These are phyloP conservation scores for Aspergillus saccharolyticus DNA, from an alignment of 495 filamentous ascomycete species.

Conservation along the genomic window DNA sequence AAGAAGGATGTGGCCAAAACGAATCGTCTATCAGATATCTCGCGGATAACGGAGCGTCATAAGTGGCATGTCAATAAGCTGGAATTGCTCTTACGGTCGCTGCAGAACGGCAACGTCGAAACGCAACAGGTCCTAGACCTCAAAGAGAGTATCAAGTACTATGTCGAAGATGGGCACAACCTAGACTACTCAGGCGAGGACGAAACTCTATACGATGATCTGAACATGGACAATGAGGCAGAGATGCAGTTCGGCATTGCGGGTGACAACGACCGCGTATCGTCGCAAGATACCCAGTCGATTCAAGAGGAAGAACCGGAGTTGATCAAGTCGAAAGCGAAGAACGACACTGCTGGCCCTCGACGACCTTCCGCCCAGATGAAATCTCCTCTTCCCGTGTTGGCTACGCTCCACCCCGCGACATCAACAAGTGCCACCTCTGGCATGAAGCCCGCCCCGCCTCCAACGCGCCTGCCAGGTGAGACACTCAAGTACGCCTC, in stretches of 20 bases:
- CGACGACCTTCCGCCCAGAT: constrained; percentile 84
- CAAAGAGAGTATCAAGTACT: constrained; percentile 90
- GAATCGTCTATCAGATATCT: constrained; percentile 81
- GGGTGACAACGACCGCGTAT: constrained; percentile 77
- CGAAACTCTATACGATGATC: constrained; percentile 90
- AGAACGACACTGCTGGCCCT: constrained; percentile 40
- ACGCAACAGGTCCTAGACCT: constrained; percentile 75
- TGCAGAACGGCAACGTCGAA: constrained; percentile 91
- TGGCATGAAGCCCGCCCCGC: constrained; percentile 86
- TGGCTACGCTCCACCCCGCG: constrained; percentile 66
- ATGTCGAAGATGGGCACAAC: constrained; percentile 84
- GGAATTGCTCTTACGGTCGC: constrained; percentile 79
- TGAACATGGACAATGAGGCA: constrained; percentile 83
- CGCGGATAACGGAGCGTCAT: constrained; percentile 79
- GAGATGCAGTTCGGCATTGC: constrained; percentile 78
- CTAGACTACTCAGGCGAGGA: constrained; percentile 82
- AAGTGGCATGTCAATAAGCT: constrained; percentile 95
- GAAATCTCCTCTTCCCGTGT: constrained; percentile 85
- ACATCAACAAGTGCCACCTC: constrained; percentile 56
- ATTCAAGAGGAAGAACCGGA: constrained; percentile 79
- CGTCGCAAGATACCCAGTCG: constrained; percentile 93
- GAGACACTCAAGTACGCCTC: constrained; percentile 96
- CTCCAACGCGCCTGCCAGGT: constrained; percentile 76
- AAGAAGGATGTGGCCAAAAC: constrained; percentile 79
- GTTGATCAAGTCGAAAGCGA: constrained; percentile 45